A percentile compares a stretch with the other conserved stretches of the same genome.
These are phyloP conservation scores for Chiua virens DNA, from an alignment of 768 basidiomycete species.

Conservation along the genomic window DNA sequence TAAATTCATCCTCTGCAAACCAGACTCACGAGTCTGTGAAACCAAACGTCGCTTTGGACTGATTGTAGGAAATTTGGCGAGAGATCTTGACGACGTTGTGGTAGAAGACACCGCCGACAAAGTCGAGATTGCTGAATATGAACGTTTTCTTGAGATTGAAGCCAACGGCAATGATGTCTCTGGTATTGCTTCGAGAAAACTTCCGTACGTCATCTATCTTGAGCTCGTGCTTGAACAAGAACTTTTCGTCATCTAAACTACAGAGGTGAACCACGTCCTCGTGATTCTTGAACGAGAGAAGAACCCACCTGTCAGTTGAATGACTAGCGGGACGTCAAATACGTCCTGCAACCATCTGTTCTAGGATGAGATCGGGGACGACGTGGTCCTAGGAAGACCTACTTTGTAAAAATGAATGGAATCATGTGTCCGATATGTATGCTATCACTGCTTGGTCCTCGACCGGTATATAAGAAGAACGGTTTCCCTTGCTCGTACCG, in stretches of 20 bases:
- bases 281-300: background rate
- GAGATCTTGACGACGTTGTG: conserved; percentile 92
- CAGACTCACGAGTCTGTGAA: conserved; percentile 88
- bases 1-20: background rate
- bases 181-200: conserved; percentile 85
- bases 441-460: conserved; percentile 94
- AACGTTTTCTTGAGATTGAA: conserved; percentile 92
- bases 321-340: conserved; percentile 90
- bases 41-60: conserved; percentile 94
- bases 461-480: conserved; percentile 96
- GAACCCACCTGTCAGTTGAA: conserved; percentile 85
- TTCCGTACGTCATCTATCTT: conserved; percentile 84
- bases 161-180: conserved; percentile 95
- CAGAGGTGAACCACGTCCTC: background rate
- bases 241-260: conserved; percentile 93
- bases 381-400: conserved; percentile 25
- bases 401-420: conserved; percentile 98
- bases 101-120: conserved; percentile 91
- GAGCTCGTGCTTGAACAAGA: conserved; percentile 93
- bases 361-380: background rate
- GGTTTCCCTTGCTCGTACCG: conserved; percentile 96
- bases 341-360: conserved; percentile 94
- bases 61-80: conserved; percentile 88
- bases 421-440: conserved; percentile 99
- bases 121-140: conserved; percentile 92